Evolutionary conservation across 192 early-diverging fungal species (phyloP).

Genomic region (Entomortierella lignicola): DNA sequence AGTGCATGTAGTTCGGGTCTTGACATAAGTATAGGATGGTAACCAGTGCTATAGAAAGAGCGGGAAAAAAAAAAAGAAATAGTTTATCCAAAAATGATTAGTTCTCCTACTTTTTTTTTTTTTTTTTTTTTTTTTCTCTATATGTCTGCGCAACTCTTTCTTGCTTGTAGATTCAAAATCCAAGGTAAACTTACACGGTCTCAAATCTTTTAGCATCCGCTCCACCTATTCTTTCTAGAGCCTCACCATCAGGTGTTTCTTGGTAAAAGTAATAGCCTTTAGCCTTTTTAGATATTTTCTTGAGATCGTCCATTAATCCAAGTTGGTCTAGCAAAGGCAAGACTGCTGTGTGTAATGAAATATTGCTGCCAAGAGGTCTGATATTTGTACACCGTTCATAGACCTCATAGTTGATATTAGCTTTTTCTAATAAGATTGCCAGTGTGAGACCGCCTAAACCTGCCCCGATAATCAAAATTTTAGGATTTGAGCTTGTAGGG

Average conservation of each 20-base stretch:
- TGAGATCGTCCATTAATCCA: background rate
- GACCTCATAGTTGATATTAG: conserved; percentile 2
- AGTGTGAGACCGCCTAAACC: conserved; percentile 7
- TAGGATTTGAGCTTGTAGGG: background rate
- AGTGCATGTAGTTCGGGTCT: conserved; percentile 3
- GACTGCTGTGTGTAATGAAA: background rate
- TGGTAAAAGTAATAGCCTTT: background rate
- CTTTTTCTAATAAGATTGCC: conserved; percentile 6
- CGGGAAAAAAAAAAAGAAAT: no score
- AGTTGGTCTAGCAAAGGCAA: conserved; percentile 6
- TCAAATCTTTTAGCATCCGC: no score
- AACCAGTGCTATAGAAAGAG: background rate
- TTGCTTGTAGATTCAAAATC: no score
- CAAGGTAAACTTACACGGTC: no score
- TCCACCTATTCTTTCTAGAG: background rate
- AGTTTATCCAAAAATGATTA: background rate
- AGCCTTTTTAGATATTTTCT: background rate
- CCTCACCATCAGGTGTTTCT: background rate
- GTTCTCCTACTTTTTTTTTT: background rate
- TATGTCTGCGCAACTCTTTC: no score
- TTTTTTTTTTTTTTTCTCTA: background rate
- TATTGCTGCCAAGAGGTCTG: background rate
- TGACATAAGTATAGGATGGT: background rate
- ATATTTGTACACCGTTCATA: conserved; percentile 2
- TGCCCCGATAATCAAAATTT: conserved; percentile 7